These are phyloP conservation scores for Amylostereum chailletii DNA, from an alignment of 1,284 basidiomycete species.

Conservation along the genomic window DNA sequence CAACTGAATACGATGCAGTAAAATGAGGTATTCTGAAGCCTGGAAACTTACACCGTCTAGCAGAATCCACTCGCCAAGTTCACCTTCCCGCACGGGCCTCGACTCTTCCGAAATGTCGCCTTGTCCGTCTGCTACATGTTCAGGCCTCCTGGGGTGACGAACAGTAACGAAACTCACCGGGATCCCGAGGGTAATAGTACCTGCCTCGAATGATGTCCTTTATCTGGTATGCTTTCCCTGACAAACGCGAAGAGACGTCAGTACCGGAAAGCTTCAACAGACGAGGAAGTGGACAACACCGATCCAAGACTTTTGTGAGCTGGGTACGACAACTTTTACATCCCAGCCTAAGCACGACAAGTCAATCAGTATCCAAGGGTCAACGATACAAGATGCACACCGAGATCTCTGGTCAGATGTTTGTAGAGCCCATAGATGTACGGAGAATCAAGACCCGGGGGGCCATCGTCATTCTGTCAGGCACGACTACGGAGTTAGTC, in stretches of 20 bases:
- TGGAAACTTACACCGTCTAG: conserved; percentile 62
- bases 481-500: conserved; percentile 3
- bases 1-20: not conserved
- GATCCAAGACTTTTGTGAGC: conserved; percentile 87
- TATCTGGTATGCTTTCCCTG: conserved; percentile 82
- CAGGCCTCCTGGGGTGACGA: not conserved
- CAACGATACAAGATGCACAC: conserved; percentile 24
- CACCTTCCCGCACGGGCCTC: conserved; percentile 64
- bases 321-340: conserved; percentile 84
- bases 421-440: conserved; percentile 77
- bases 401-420: conserved; percentile 55
- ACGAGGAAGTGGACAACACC: conserved; percentile 30
- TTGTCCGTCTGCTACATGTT: conserved; percentile 42
- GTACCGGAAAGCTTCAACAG: conserved; percentile 1
- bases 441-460: conserved; percentile 71
- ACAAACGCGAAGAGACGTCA: conserved; percentile 8
- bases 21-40: not conserved
- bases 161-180: conserved; percentile 26
- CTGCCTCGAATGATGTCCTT: conserved; percentile 66
- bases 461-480: conserved; percentile 80
- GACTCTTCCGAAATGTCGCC: conserved; percentile 61
- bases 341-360: conserved; percentile 54
- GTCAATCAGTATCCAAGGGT: conserved; percentile 1
- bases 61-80: conserved; percentile 84
- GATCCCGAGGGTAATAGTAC: conserved; percentile 76